Percentiles rank a stretch among this genome's conserved stretches.
These are phyloP conservation scores for Thalassiosira exigua DNA, from an alignment of 352 stramenopile genomes.

Conservation along the genomic window DNA sequence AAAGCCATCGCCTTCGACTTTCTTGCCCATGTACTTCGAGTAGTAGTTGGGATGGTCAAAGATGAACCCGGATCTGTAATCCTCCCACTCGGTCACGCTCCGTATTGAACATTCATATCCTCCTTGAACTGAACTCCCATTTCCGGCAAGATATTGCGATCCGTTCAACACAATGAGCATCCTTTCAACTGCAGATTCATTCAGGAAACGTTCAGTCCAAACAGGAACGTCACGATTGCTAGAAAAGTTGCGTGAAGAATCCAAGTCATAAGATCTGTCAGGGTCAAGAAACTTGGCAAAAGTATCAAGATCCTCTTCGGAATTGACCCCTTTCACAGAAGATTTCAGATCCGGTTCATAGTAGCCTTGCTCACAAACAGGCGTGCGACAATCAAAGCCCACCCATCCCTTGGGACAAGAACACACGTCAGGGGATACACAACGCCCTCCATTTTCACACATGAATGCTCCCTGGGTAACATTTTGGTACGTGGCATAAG, in stretches of 20 bases:
- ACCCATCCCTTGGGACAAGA: slow-evolving; percentile 90
- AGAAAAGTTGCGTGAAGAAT: slow-evolving; percentile 54
- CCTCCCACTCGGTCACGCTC: slow-evolving; percentile 94
- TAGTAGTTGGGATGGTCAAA: slow-evolving; percentile 96
- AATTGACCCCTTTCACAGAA: slow-evolving; percentile 84
- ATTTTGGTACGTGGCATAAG: slow-evolving; percentile 87
- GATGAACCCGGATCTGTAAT: slow-evolving; percentile 85
- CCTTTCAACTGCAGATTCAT: slow-evolving; percentile 43
- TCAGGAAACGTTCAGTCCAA: slow-evolving; percentile 70
- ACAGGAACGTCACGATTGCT: slow-evolving; percentile 51
- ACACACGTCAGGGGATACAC: slow-evolving; percentile 91
- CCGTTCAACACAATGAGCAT: slow-evolving; percentile 41
- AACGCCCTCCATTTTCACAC: slow-evolving; percentile 94
- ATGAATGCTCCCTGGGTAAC: slow-evolving; percentile 92
- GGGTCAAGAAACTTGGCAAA: slow-evolving; percentile 79
- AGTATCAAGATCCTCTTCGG: slow-evolving; percentile 56
- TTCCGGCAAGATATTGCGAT: slow-evolving; percentile 77
- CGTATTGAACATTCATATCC: slow-evolving; percentile 94
- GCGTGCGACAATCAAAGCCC: slow-evolving; percentile 96
- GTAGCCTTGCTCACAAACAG: slow-evolving; percentile 89
- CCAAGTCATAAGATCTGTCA: slow-evolving; percentile 38
- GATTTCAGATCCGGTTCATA: slow-evolving; percentile 86
- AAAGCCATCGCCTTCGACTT: slow-evolving; percentile 85
- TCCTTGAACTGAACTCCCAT: slow-evolving; percentile 82
- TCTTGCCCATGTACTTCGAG: slow-evolving; percentile 93